phyloP scores from a whole-genome alignment of 83 land plant genomes.

The Thuja plicata region DNA sequence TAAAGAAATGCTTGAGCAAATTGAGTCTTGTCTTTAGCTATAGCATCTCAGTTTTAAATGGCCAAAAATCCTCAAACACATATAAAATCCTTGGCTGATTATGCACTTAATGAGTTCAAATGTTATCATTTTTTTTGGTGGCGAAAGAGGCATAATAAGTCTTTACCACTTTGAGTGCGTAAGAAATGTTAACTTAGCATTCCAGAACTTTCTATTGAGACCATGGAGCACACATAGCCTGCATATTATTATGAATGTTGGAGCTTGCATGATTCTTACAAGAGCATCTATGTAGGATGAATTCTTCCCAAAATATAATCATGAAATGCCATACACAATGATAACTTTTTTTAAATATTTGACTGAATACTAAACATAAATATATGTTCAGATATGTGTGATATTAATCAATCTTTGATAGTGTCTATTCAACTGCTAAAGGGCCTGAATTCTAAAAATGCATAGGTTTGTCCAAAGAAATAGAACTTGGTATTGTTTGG shows the following conservation, averaged over 20 bases:
- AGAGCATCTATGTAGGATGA: not conserved
- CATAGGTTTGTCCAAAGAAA: not conserved
- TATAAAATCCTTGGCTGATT: not conserved
- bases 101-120: not conserved
- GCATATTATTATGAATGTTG: not conserved
- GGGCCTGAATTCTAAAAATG: not conserved
- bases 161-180: not conserved
- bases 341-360: not conserved
- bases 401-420: not conserved
- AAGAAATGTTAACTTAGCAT: not conserved
- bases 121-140: not conserved
- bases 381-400: not conserved
- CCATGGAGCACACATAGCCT: not conserved
- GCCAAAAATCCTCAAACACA: not conserved
- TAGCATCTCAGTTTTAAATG: not conserved
- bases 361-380: not conserved
- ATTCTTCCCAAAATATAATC: not conserved
- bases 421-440: not conserved
- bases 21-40: not conserved
- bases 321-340: not conserved
- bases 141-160: not conserved
- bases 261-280: not conserved
- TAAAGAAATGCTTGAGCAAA: too few relatives aligned
- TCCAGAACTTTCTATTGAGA: not conserved
- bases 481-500: not conserved